Conservation (phyloP, 208 protist species). For the Phytomonas sp. region DNA sequence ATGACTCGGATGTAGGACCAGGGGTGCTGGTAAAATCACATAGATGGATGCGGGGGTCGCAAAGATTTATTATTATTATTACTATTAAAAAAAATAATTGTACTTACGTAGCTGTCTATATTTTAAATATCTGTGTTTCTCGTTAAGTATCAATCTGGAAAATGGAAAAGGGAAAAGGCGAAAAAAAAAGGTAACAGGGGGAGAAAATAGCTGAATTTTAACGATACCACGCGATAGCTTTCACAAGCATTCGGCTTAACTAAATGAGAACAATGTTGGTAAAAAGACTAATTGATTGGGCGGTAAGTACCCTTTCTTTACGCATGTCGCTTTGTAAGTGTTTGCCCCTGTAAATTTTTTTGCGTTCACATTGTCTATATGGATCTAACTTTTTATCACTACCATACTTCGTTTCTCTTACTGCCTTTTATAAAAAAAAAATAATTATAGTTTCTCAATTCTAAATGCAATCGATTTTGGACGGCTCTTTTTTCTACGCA, state of each 20-base stretch:
- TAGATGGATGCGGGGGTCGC: not conserved
- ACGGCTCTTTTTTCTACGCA: not conserved
- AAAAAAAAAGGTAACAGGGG: not conserved
- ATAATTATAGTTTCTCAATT: not conserved
- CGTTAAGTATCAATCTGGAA: not conserved
- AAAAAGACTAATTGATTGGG: not conserved
- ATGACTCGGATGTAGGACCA: slow-evolving; percentile 54
- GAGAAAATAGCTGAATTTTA: not conserved
- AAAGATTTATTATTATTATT: slow-evolving; percentile 6
- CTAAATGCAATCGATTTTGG: not conserved
- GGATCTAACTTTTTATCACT: not conserved
- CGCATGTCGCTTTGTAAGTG: slow-evolving; percentile 4
- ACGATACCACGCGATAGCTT: not conserved
- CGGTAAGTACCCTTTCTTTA: not conserved
- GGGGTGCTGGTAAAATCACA: not conserved
- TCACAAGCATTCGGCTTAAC: slow-evolving; percentile 5
- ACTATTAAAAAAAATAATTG: slow-evolving; percentile 9
- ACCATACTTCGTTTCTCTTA: slow-evolving; percentile 4
- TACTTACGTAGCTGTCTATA: not conserved
- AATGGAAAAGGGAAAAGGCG: not conserved
- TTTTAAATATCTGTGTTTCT: not conserved
- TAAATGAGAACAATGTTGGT: slow-evolving; percentile 4
- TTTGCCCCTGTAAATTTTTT: not conserved
- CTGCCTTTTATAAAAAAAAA: slow-evolving; percentile 10
- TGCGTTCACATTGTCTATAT: not conserved